Conservation (phyloP, 2,329 filamentous ascomycete genomes). For the Sporothrix variecibatus region DNA sequence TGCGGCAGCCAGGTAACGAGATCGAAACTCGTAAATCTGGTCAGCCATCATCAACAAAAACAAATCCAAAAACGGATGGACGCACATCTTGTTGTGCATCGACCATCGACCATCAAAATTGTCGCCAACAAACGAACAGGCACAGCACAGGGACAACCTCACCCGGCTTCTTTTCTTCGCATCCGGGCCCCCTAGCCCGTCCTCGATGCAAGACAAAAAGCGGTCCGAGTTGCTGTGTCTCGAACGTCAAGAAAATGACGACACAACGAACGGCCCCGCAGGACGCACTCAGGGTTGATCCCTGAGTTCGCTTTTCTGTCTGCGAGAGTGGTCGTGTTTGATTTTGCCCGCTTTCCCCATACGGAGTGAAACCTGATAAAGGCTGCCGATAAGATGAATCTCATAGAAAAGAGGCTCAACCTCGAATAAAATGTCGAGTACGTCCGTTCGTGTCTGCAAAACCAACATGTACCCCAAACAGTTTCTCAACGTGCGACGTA, state of each 20-base stretch:
- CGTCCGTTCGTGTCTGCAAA: background rate
- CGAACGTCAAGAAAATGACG: background rate
- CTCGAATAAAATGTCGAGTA: background rate
- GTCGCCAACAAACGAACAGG: background rate
- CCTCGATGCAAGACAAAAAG: background rate
- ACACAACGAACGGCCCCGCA: background rate
- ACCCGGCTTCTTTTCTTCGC: background rate
- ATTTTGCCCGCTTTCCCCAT: background rate
- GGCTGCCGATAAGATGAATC: background rate
- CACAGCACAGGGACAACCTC: background rate
- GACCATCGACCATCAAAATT: background rate
- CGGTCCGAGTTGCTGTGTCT: background rate
- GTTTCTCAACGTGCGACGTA: constrained; percentile 16
- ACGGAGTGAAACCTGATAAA: constrained; percentile 2
- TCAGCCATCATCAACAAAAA: background rate
- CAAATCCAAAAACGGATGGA: background rate
- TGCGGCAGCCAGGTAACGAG: background rate
- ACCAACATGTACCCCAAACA: background rate
- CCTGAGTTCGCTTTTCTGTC: background rate
- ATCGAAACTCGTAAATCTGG: constrained; percentile 1
- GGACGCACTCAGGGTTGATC: background rate
- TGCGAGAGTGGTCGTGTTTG: background rate
- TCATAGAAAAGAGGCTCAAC: background rate
- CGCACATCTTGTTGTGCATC: background rate
- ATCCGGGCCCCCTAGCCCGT: background rate